A percentile compares a stretch with the other conserved stretches of the same genome.
These are phyloP conservation scores for Kodamaea sp. DNA, from an alignment of 1,139 yeast genomes.

Conservation along the genomic window DNA sequence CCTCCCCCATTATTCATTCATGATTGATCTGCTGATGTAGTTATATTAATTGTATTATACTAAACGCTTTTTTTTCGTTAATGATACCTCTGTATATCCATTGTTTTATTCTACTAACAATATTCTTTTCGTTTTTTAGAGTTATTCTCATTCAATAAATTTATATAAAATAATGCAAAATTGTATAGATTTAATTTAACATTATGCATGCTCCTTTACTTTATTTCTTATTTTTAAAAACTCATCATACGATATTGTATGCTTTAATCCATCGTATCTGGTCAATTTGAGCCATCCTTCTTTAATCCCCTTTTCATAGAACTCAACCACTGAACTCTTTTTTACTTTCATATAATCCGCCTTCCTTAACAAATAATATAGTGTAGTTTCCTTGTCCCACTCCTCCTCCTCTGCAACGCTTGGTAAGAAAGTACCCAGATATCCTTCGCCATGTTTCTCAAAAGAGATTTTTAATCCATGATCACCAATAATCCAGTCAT, in stretches of 20 bases:
- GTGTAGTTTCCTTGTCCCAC: slow-evolving; percentile 74
- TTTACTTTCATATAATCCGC: slow-evolving; percentile 44
- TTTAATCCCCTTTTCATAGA: slow-evolving; percentile 28
- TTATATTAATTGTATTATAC: too few species aligned
- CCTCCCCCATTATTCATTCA: too few species aligned
- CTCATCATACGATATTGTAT: slow-evolving; percentile 25
- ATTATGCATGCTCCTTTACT: not conserved
- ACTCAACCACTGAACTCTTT: slow-evolving; percentile 17
- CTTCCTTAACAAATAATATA: slow-evolving; percentile 65
- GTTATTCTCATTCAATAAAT: not conserved
- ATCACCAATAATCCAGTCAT: slow-evolving; percentile 76
- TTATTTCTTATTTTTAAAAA: slow-evolving; percentile 14
- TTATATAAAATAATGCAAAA: not conserved
- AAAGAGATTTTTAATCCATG: slow-evolving; percentile 75
- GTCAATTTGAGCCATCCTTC: slow-evolving; percentile 37
- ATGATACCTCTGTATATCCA: too few species aligned
- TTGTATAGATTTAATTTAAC: not conserved
- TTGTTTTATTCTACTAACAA: not conserved
- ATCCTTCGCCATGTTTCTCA: slow-evolving; percentile 26
- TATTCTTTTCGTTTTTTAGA: not conserved
- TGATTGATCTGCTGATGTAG: too few species aligned
- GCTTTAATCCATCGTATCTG: slow-evolving; percentile 40
- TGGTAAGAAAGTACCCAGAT: slow-evolving; percentile 83
- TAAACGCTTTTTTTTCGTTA: too few species aligned
- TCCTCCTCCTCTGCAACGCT: slow-evolving; percentile 87